A percentile compares a stretch with the other conserved stretches of the same genome.
Conservation (phyloP, 306 rosid species). For the Boehmeria nivea region DNA sequence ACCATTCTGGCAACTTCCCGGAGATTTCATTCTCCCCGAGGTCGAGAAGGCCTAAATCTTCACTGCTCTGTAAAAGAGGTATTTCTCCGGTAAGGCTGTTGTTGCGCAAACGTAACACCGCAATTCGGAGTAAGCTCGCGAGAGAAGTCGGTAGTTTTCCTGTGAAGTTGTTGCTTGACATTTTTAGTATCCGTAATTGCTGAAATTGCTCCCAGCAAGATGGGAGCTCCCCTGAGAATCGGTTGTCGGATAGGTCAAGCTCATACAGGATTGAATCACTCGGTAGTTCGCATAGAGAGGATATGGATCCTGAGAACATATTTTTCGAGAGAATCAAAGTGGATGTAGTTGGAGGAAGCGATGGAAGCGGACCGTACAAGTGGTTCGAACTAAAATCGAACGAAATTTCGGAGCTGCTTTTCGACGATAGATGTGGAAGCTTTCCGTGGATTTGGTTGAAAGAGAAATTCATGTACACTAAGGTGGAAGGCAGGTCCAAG, state of each 20-base stretch:
- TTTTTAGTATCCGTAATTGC: not conserved
- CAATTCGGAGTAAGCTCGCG: not conserved
- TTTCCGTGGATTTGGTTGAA: conserved; percentile 18
- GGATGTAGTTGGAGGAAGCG: not conserved
- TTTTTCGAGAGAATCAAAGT: conserved; percentile 11
- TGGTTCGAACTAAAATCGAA: conserved; percentile 21
- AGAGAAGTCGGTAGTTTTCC: conserved; percentile 13
- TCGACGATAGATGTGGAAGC: conserved; percentile 10
- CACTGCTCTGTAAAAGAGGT: conserved; percentile 15
- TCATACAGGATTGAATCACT: fast-evolving
- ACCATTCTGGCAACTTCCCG: conserved; percentile 14
- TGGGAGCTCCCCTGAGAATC: conserved; percentile 3
- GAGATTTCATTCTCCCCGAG: conserved; percentile 7
- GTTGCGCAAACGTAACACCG: not conserved
- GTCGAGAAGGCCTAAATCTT: conserved; percentile 7
- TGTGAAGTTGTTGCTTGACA: conserved; percentile 2
- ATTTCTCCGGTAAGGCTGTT: conserved; percentile 21
- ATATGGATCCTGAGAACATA: not conserved
- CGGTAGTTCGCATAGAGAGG: not conserved
- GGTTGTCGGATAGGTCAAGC: conserved; percentile 20
- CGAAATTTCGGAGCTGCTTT: not conserved
- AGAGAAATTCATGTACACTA: not conserved
- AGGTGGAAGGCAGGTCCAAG: conserved; percentile 2
- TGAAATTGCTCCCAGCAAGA: conserved; percentile 1
- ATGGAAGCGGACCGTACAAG: conserved; percentile 15